phyloP scores from a whole-genome alignment of 495 filamentous ascomycete species.

The Aspergillus diversus region DNA sequence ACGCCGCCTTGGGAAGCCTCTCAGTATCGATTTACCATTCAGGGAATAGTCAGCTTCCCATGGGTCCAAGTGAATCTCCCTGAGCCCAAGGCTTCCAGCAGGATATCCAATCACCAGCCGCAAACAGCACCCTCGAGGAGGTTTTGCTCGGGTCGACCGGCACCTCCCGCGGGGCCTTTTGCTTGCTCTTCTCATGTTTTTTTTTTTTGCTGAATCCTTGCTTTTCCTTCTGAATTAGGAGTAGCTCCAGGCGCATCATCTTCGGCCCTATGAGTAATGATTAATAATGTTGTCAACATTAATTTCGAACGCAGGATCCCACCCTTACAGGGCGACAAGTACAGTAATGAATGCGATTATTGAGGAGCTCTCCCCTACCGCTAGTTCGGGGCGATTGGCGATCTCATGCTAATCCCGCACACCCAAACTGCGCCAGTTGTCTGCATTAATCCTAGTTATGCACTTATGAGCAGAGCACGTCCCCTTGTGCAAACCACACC shows the following conservation, averaged over 20 bases:
- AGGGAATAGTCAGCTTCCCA: slow-evolving; percentile 18
- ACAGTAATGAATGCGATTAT: not conserved
- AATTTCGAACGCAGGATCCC: not conserved
- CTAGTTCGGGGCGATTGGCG: not conserved
- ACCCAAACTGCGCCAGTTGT: not conserved
- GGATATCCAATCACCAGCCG: slow-evolving; percentile 17
- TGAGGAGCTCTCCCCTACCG: not conserved
- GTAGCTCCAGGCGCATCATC: not conserved
- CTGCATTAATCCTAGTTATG: not conserved
- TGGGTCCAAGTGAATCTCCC: slow-evolving; percentile 10
- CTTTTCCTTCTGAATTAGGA: not conserved
- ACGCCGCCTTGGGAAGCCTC: slow-evolving; percentile 10
- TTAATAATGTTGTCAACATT: not conserved
- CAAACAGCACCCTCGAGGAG: slow-evolving; percentile 12
- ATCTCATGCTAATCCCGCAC: not conserved
- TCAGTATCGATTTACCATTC: slow-evolving; percentile 13
- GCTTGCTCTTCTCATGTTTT: not conserved
- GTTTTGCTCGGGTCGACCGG: slow-evolving; percentile 19
- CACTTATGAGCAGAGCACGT: slow-evolving; percentile 5
- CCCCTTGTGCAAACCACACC: not conserved
- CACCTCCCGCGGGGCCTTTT: slow-evolving; percentile 16
- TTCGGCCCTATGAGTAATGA: not conserved
- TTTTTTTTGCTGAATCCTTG: not conserved
- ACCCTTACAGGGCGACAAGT: slow-evolving; percentile 1
- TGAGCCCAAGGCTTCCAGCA: not conserved